phyloP scores from a whole-genome alignment of 2,329 filamentous ascomycete genomes.

The Hymenoscyphus fructigenus region DNA sequence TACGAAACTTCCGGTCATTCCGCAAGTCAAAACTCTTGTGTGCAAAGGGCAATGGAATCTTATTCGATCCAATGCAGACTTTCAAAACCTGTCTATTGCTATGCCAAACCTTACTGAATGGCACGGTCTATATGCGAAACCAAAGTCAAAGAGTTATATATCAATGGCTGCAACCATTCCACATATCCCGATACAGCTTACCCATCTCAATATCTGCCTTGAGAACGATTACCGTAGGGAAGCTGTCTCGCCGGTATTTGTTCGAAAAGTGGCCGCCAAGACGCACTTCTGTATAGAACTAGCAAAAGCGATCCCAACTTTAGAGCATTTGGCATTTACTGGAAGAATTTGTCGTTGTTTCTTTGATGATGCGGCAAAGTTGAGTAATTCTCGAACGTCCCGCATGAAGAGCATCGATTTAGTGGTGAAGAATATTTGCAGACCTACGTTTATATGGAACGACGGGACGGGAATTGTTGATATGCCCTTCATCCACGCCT shows the following conservation, averaged over 20 bases:
- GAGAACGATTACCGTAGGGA: slow-evolving; percentile 72
- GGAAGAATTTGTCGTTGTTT: slow-evolving; percentile 70
- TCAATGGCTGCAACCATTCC: slow-evolving; percentile 65
- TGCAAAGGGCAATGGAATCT: slow-evolving; percentile 78
- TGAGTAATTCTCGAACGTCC: slow-evolving; percentile 47
- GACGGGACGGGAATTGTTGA: slow-evolving; percentile 72
- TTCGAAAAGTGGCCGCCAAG: slow-evolving; percentile 54
- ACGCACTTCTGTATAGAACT: slow-evolving; percentile 66
- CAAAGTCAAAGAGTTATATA: slow-evolving; percentile 71
- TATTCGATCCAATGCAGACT: slow-evolving; percentile 63
- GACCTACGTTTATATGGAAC: slow-evolving; percentile 49
- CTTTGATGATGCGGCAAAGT: slow-evolving; percentile 58
- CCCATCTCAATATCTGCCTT: slow-evolving; percentile 64
- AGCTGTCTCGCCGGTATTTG: slow-evolving; percentile 58
- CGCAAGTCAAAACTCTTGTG: slow-evolving; percentile 63
- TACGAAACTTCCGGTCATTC: slow-evolving; percentile 32
- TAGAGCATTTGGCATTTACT: slow-evolving; percentile 71
- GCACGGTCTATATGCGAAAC: slow-evolving; percentile 60
- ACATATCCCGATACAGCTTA: slow-evolving; percentile 56
- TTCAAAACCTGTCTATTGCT: slow-evolving; percentile 58
- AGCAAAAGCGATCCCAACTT: slow-evolving; percentile 56
- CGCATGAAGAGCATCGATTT: slow-evolving; percentile 65
- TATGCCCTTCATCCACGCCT: slow-evolving; percentile 68
- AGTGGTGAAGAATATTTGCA: slow-evolving; percentile 73
- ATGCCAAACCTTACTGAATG: slow-evolving; percentile 62